phyloP scores from a whole-genome alignment of 805 yeast species.

The Zygosaccharomyces lentus region DNA sequence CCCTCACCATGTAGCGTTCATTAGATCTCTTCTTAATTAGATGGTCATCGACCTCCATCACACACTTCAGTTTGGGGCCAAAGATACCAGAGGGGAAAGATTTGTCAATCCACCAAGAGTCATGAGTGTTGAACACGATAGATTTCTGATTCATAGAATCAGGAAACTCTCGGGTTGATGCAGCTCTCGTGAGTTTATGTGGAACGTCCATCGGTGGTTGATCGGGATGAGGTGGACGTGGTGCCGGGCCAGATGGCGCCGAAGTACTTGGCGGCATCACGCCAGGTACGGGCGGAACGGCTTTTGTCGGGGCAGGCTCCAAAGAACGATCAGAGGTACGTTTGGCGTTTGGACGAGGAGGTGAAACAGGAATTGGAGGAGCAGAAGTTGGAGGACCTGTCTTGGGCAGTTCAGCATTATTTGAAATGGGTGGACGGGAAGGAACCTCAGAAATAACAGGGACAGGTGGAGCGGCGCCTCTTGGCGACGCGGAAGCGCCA shows the following conservation, averaged over 20 bases:
- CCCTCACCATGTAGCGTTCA: constrained; percentile 45
- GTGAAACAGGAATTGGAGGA: background rate
- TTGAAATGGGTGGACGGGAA: background rate
- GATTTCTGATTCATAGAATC: constrained; percentile 10
- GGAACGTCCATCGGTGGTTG: background rate
- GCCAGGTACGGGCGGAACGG: constrained; percentile 12
- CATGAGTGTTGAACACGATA: constrained; percentile 28
- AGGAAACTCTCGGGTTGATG: constrained; percentile 17
- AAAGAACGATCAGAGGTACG: background rate
- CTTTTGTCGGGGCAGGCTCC: background rate
- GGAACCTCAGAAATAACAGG: background rate
- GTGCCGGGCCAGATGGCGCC: constrained; percentile 14
- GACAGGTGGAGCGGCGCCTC: background rate
- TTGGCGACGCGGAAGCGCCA: background rate
- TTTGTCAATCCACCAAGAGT: constrained; percentile 64
- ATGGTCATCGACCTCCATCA: constrained; percentile 63
- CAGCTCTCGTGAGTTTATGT: constrained; percentile 13
- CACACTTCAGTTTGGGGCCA: constrained; percentile 26
- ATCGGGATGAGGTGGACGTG: constrained; percentile 10
- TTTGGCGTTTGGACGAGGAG: background rate
- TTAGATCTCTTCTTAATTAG: constrained; percentile 54
- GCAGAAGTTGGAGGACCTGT: background rate
- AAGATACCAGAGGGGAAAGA: constrained; percentile 48
- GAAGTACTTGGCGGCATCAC: constrained; percentile 22
- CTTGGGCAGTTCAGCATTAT: background rate